Conservation (phyloP, 139 green algal genomes). For the Volvox reticuliferus region DNA sequence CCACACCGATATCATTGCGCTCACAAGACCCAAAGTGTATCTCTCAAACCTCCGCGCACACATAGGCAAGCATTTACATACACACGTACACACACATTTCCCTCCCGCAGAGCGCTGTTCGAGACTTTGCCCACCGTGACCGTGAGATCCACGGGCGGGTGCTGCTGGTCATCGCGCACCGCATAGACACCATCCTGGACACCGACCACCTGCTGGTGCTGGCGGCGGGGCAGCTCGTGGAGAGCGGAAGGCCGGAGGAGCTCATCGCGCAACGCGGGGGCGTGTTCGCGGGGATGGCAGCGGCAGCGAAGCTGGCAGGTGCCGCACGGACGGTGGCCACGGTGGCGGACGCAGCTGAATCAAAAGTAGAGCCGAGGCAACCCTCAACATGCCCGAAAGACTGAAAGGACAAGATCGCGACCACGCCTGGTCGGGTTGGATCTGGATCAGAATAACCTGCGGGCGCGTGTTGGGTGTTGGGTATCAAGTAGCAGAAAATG, state of each 20-base stretch:
- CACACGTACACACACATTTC: too few species aligned
- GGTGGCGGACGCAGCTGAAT: not conserved
- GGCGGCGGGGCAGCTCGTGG: conserved; percentile 74
- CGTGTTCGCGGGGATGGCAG: conserved; percentile 56
- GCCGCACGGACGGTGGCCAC: not conserved
- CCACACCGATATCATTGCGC: too few species aligned
- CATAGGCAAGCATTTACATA: too few species aligned
- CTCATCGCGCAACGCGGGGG: conserved; percentile 56
- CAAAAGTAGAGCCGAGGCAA: too few species aligned
- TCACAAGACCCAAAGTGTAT: too few species aligned
- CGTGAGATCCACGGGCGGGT: conserved; percentile 57
- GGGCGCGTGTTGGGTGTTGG: too few species aligned
- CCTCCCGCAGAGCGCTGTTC: conserved; percentile 47
- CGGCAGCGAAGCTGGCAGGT: conserved; percentile 10
- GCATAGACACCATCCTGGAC: conserved; percentile 92
- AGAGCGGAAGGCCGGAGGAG: conserved; percentile 73
- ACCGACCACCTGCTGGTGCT: conserved; percentile 89
- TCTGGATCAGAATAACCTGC: too few species aligned
- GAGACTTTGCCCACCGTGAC: conserved; percentile 50
- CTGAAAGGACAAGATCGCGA: too few species aligned
- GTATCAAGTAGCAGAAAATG: too few species aligned
- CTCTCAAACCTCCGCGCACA: too few species aligned
- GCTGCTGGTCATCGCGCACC: conserved; percentile 85
- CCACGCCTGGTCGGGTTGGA: too few species aligned
- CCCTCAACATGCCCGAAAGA: too few species aligned